Evolutionary conservation across 2,329 filamentous ascomycete species (phyloP).

Genomic region (Sclerotinia trifoliorum): DNA sequence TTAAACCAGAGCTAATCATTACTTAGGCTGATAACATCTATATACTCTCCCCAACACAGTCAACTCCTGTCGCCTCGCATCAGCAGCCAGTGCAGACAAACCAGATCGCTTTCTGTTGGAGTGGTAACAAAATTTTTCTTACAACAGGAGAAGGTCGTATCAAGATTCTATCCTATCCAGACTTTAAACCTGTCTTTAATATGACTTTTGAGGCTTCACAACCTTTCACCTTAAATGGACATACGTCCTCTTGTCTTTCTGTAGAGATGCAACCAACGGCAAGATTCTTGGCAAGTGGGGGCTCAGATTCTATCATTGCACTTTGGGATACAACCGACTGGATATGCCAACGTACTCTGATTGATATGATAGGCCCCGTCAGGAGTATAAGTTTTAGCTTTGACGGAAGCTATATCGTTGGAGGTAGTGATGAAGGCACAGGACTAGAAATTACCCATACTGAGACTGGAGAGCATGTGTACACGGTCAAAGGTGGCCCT

Average conservation of each 20-base stretch:
- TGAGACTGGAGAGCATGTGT: conserved; percentile 70
- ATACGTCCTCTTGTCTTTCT: conserved; percentile 70
- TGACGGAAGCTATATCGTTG: conserved; percentile 72
- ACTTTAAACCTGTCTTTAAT: conserved; percentile 55
- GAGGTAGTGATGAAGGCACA: conserved; percentile 69
- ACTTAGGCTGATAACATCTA: conserved; percentile 60
- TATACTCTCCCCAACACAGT: conserved; percentile 59
- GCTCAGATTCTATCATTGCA: conserved; percentile 71
- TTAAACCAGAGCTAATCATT: conserved; percentile 7
- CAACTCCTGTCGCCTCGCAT: conserved; percentile 56
- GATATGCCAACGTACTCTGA: conserved; percentile 71
- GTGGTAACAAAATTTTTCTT: conserved; percentile 66
- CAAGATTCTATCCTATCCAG: conserved; percentile 67
- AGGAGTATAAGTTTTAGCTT: conserved; percentile 72
- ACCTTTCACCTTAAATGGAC: conserved; percentile 63
- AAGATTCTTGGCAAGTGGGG: conserved; percentile 70
- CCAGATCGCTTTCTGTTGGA: conserved; percentile 72
- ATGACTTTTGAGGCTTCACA: conserved; percentile 49
- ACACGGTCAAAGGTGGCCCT: conserved; percentile 67
- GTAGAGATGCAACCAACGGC: conserved; percentile 70
- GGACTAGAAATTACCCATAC: conserved; percentile 69
- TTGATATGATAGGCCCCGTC: conserved; percentile 67
- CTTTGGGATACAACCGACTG: conserved; percentile 78
- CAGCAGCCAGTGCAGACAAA: conserved; percentile 66
- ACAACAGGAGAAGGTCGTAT: conserved; percentile 70